Conservation (phyloP, 495 filamentous ascomycete species). For the Penicillium argentinense region DNA sequence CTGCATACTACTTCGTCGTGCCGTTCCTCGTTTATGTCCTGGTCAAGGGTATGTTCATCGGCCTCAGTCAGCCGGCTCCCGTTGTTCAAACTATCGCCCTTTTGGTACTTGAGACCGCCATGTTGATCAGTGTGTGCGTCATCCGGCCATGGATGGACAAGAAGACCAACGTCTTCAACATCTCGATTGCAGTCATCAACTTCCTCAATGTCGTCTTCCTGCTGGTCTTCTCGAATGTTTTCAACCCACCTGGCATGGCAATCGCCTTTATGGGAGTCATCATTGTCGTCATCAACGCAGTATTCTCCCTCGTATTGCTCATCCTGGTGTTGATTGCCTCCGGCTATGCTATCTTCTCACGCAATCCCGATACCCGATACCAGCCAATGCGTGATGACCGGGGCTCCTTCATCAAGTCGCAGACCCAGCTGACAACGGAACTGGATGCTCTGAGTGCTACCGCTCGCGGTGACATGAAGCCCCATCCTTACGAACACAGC, state of each 20-base stretch:
- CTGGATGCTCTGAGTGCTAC: conserved; percentile 92
- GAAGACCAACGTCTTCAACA: conserved; percentile 97
- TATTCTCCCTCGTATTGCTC: conserved; percentile 80
- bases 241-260: conserved; percentile 83
- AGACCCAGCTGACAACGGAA: conserved; percentile 84
- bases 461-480: conserved; percentile 79
- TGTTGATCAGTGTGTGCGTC: conserved; percentile 75
- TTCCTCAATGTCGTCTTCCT: conserved; percentile 89
- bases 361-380: conserved; percentile 95
- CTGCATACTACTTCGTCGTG: conserved; percentile 95
- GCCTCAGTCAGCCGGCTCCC: conserved; percentile 71
- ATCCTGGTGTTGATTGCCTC: conserved; percentile 87
- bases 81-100: conserved; percentile 81
- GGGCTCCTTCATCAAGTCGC: conserved; percentile 96
- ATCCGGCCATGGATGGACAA: conserved; percentile 98
- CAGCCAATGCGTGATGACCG: conserved; percentile 97
- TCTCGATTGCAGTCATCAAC: conserved; percentile 85
- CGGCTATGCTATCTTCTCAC: conserved; percentile 76
- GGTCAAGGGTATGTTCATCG: conserved; percentile 89
- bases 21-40: conserved; percentile 78
- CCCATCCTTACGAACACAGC: conserved; percentile 62
- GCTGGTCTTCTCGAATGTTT: conserved; percentile 78
- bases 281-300: conserved; percentile 90
- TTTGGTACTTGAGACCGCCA: conserved; percentile 79
- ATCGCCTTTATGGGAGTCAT: conserved; percentile 92